Evolutionary conservation across 2,329 filamentous ascomycete genomes (phyloP).

Genomic region (Pyricularia pennisetigena): DNA sequence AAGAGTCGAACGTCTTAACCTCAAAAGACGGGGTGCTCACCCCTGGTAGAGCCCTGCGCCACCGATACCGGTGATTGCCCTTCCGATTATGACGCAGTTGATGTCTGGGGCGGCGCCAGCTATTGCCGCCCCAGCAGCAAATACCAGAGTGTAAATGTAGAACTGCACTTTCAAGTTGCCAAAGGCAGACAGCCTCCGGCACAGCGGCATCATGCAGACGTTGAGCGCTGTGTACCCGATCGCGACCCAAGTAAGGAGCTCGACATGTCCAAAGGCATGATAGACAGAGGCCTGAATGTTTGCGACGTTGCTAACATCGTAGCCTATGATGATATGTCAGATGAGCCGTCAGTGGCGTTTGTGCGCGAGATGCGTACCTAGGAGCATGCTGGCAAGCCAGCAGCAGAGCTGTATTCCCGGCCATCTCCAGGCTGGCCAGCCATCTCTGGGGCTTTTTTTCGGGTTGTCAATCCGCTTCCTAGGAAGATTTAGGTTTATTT

Average conservation of each 20-base stretch:
- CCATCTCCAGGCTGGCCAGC: too few species aligned
- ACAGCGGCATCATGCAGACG: neutral
- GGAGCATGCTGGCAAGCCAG: too few species aligned
- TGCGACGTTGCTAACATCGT: constrained; percentile 34
- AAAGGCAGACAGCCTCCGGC: neutral
- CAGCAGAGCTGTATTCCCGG: too few species aligned
- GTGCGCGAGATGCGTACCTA: too few species aligned
- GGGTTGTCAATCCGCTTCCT: too few species aligned
- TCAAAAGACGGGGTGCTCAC: neutral
- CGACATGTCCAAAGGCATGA: constrained; percentile 30
- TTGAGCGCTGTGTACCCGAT: constrained; percentile 15
- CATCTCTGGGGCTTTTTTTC: too few species aligned
- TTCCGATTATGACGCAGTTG: neutral
- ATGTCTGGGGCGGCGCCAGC: neutral
- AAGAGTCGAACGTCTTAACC: neutral
- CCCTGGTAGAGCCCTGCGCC: neutral
- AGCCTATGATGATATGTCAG: constrained; percentile 17
- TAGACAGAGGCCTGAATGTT: constrained; percentile 50
- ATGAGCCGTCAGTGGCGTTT: too few species aligned
- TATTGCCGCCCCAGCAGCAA: neutral
- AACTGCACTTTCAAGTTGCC: neutral
- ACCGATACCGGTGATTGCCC: neutral
- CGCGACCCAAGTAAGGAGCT: constrained; percentile 28
- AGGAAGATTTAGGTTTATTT: too few species aligned
- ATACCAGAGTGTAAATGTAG: neutral